phyloP scores from a whole-genome alignment of 73 alveolate genomes.

The Stentor roeselii region DNA sequence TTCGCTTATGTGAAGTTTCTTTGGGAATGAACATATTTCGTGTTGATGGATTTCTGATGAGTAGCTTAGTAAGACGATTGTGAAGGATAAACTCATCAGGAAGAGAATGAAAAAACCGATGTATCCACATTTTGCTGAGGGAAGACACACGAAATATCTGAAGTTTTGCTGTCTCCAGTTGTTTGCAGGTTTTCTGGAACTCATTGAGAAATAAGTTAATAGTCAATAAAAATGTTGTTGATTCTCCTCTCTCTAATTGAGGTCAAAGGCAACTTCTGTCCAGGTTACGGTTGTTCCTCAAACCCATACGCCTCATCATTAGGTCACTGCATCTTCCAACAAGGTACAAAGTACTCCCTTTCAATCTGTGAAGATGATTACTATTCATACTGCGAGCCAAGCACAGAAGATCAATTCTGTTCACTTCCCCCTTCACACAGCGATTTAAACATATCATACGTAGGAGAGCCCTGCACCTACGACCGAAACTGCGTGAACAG shows the following conservation, averaged over 20 bases:
- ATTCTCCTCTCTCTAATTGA: not conserved
- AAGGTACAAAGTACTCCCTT: not conserved
- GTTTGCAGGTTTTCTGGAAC: not conserved
- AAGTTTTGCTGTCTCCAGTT: conserved; percentile 22
- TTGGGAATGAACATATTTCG: not conserved
- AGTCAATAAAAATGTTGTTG: not conserved
- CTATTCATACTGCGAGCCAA: not conserved
- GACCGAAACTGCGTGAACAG: not conserved
- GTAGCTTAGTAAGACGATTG: not conserved
- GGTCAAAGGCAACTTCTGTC: not conserved
- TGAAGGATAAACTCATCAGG: not conserved
- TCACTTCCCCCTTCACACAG: not conserved
- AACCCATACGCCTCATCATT: not conserved
- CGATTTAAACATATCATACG: not conserved
- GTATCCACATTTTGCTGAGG: not conserved
- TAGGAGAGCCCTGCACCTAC: not conserved
- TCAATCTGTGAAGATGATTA: not conserved
- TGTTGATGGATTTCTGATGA: not conserved
- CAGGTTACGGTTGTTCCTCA: not conserved
- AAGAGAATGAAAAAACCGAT: not conserved
- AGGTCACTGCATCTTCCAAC: not conserved
- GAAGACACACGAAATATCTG: not conserved
- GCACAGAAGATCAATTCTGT: not conserved
- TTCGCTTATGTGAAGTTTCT: not conserved
- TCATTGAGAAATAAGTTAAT: not conserved